A percentile compares a stretch with the other conserved stretches of the same genome.
Conservation (phyloP, 192 early-diverging fungal genomes). For the Mortierella antarctica region DNA sequence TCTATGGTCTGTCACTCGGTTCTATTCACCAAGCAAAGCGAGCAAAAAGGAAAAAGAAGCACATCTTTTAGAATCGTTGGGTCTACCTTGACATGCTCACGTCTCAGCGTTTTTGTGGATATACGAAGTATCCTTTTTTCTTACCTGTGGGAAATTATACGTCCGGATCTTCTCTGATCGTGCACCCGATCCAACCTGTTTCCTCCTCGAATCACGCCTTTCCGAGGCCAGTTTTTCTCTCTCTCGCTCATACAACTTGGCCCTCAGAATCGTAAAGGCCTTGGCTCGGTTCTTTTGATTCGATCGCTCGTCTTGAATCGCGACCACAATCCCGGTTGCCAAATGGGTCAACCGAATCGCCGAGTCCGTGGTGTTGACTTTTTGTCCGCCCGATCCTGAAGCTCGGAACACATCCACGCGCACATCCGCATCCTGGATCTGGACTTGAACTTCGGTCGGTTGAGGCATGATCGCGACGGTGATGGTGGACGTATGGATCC, state of each 20-base stretch:
- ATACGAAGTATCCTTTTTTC: neutral
- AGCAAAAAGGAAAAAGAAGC: neutral
- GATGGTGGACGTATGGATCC: slow-evolving; percentile 81
- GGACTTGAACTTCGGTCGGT: slow-evolving; percentile 74
- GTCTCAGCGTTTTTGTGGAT: neutral
- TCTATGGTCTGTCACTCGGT: slow-evolving; percentile 84
- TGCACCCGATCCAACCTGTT: slow-evolving; percentile 75
- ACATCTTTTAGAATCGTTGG: neutral
- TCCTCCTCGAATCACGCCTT: slow-evolving; percentile 69
- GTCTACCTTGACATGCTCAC: no score
- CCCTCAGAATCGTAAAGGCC: slow-evolving; percentile 85
- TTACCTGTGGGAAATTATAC: slow-evolving; percentile 83
- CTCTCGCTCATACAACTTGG: slow-evolving; percentile 81
- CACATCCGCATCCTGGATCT: slow-evolving; percentile 73
- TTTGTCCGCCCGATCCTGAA: slow-evolving; percentile 89
- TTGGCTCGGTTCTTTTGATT: slow-evolving; percentile 93
- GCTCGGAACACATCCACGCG: slow-evolving; percentile 80
- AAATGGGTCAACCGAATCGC: slow-evolving; percentile 95
- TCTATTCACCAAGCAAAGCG: slow-evolving; percentile 41
- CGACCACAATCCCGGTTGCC: slow-evolving; percentile 87
- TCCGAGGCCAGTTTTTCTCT: slow-evolving; percentile 65
- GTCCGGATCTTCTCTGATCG: slow-evolving; percentile 88
- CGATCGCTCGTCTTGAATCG: slow-evolving; percentile 93
- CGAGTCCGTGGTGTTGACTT: slow-evolving; percentile 96
- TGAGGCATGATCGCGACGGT: slow-evolving; percentile 85